phyloP scores from a whole-genome alignment of 352 stramenopile species.

The Globisporangium perplexum region DNA sequence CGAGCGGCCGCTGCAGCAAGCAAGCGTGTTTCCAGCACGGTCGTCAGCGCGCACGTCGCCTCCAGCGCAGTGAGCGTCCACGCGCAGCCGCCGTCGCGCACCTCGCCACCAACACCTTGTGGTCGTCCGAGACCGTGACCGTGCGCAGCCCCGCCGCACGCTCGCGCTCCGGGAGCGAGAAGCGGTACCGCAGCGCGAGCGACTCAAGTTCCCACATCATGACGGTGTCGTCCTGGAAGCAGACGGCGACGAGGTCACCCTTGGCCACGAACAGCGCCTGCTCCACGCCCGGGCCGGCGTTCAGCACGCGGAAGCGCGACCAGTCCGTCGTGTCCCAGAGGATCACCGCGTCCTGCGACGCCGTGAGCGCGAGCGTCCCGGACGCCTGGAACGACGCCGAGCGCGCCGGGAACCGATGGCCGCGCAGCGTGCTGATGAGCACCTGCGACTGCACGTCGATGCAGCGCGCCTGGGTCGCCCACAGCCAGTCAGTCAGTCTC shows the following conservation, averaged over 20 bases:
- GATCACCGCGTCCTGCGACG: conserved; percentile 73
- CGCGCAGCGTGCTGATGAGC: conserved; percentile 74
- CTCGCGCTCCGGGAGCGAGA: conserved; percentile 61
- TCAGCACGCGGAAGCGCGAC: conserved; percentile 75
- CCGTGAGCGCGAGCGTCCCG: conserved; percentile 64
- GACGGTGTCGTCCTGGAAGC: conserved; percentile 78
- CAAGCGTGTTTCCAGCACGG: no score
- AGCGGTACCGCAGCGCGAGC: conserved; percentile 65
- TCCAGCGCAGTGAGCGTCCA: no score
- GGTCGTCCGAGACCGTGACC: conserved; percentile 70
- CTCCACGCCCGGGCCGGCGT: conserved; percentile 63
- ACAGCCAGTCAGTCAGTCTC: no score
- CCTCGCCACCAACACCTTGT: conserved; percentile 76
- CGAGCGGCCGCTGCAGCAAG: conserved; percentile 43
- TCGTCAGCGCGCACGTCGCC: neutral
- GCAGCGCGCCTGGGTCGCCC: conserved; percentile 34
- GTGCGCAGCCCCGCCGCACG: conserved; percentile 48
- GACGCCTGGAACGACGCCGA: conserved; percentile 70
- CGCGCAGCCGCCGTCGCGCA: conserved; percentile 12
- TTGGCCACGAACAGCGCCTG: conserved; percentile 50
- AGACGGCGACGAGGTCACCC: conserved; percentile 69
- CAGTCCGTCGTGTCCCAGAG: conserved; percentile 84
- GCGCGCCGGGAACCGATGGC: conserved; percentile 45
- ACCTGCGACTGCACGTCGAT: conserved; percentile 71
- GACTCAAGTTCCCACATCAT: conserved; percentile 86